Base-by-base conservation (phyloP, 2,329 filamentous ascomycete genomes). In the Exophiala mesophila region DNA sequence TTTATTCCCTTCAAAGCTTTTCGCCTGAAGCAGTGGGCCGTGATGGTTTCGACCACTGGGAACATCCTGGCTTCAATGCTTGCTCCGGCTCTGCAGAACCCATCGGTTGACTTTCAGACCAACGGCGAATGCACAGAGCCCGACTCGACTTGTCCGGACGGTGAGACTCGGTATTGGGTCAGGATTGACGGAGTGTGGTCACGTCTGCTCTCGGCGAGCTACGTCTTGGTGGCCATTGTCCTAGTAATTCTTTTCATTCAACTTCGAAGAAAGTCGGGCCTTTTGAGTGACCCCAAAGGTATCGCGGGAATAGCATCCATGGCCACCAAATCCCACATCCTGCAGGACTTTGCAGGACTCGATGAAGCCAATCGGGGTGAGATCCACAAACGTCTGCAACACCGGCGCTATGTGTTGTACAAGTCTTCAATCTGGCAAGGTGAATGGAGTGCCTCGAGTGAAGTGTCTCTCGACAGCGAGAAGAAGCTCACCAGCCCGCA, bases 351-450 rank as follows among this genome's bases (percentile, higher is more conserved):
- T 40, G 61, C 65, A 16, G 68, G 67, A 2, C 57, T 72, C 18
- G 70, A 73, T 41, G 62, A 61, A 13, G 68, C 66, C 1, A 61
- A 62, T 4, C 55, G 67, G 15, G 52, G 62, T 4, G 61, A 64
- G 32, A 72, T 73, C 23, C 69, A 73, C 49, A 67, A 68, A 47
- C 62, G 64, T 45, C 59, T 73, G 2, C 60, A 63, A 6, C 60
- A 70, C 41, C 61, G 70, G 10, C 65, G 68, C 23, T 73, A 72
- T 44, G 67, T 71, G 23, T 52, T 73, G 8, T 69, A 73, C 55
- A 72, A 72, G 52, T 70, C 67, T 19, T 70, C 68, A 6, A 62
- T 73, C 9, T 73, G 70, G 70, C 70, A 73, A 44, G 70, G 70
- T 38, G 69, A 72, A 50, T 72, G 64, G 43, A 67, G 66, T 33